These are phyloP conservation scores for Tricholoma terreum DNA, from an alignment of 768 basidiomycete species.

Conservation along the genomic window DNA sequence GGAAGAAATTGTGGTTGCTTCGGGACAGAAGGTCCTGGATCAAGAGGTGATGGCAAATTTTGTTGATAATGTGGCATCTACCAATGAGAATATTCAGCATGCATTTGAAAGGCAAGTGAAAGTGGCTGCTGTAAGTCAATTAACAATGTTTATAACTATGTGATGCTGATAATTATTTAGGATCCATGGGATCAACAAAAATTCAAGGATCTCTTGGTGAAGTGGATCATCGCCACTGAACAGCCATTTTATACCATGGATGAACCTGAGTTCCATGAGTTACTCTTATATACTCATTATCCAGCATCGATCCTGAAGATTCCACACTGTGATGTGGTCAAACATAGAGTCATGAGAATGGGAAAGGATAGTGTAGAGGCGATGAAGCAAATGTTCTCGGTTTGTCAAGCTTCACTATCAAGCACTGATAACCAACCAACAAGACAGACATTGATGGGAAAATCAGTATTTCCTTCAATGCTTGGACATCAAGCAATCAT, in stretches of 20 bases:
- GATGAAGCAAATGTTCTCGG: neutral
- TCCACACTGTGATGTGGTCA: neutral
- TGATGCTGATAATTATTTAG: neutral
- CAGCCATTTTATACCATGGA: neutral
- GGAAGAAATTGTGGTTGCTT: too few relatives aligned
- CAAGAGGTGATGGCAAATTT: too few relatives aligned
- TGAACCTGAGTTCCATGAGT: neutral
- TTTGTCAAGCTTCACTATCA: too few relatives aligned
- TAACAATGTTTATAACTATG: neutral
- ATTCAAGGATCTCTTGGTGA: neutral
- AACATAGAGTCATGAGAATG: neutral
- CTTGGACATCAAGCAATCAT: slow-evolving; percentile 23
- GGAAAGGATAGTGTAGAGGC: neutral
- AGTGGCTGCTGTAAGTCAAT: too few relatives aligned
- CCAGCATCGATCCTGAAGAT: neutral
- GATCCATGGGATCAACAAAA: neutral
- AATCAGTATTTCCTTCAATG: slow-evolving; percentile 18
- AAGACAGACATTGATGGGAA: too few relatives aligned
- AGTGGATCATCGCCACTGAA: neutral
- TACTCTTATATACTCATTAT: neutral
- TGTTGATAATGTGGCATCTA: too few relatives aligned
- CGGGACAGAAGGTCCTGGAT: too few relatives aligned
- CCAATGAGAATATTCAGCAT: too few relatives aligned
- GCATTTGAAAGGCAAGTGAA: too few relatives aligned
- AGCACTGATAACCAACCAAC: too few relatives aligned